Conservation (phyloP, 1,284 basidiomycete species). For the Xerocomus amazonicus region DNA sequence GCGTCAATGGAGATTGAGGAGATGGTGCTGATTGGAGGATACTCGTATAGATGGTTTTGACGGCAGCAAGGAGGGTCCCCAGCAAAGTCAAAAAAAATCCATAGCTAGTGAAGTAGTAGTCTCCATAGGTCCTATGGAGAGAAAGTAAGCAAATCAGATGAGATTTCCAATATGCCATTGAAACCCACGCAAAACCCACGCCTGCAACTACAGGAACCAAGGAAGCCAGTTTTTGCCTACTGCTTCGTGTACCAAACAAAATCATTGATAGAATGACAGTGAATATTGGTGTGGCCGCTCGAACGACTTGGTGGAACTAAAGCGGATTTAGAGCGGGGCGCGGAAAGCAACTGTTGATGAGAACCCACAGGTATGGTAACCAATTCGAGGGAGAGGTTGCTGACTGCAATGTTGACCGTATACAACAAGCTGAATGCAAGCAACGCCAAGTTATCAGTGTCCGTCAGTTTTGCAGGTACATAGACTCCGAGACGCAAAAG, state of each 20-base stretch:
- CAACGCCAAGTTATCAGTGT: slow-evolving; percentile 61
- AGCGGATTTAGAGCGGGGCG: background rate
- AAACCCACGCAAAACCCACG: slow-evolving; percentile 85
- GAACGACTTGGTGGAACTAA: slow-evolving; percentile 92
- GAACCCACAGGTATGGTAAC: slow-evolving; percentile 85
- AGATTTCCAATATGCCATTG: background rate
- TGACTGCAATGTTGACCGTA: slow-evolving; percentile 89
- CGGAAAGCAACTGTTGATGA: background rate
- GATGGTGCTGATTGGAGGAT: slow-evolving; percentile 56
- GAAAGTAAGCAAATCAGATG: background rate
- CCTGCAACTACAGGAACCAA: slow-evolving; percentile 87
- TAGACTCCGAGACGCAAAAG: slow-evolving; percentile 61
- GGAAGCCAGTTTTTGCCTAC: slow-evolving; percentile 61
- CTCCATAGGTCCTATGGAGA: slow-evolving; percentile 73
- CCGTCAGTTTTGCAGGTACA: slow-evolving; percentile 54
- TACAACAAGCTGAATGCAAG: slow-evolving; percentile 83
- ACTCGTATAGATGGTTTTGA: slow-evolving; percentile 90
- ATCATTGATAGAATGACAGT: slow-evolving; percentile 73
- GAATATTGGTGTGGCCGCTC: slow-evolving; percentile 89
- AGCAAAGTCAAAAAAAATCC: slow-evolving; percentile 84
- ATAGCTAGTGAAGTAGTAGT: slow-evolving; percentile 81
- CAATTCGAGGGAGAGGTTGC: slow-evolving; percentile 83
- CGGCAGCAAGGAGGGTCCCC: slow-evolving; percentile 83
- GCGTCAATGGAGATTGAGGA: slow-evolving; percentile 10
- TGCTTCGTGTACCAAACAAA: slow-evolving; percentile 52